A percentile compares a stretch with the other conserved stretches of the same genome.
These are phyloP conservation scores for Phanerochaete sordida DNA, from an alignment of 768 basidiomycete genomes.

Conservation along the genomic window DNA sequence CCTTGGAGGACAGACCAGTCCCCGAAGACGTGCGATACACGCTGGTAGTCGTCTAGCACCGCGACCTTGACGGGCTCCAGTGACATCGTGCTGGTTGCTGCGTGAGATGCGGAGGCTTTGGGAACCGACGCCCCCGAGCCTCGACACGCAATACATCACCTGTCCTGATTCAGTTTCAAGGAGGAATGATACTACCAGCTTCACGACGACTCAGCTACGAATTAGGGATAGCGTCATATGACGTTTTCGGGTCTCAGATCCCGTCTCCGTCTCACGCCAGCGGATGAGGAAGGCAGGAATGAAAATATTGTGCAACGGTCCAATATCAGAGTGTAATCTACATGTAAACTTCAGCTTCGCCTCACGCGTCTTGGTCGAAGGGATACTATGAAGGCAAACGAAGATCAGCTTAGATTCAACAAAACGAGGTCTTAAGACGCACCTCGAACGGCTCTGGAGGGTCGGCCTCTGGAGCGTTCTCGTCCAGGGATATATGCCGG, in stretches of 20 bases:
- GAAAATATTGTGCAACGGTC: neutral
- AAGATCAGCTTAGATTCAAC: constrained; percentile 21
- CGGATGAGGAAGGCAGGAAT: neutral
- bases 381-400: constrained; percentile 52
- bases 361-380: constrained; percentile 62
- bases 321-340: constrained; percentile 3
- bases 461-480: constrained; percentile 63
- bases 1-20: constrained; percentile 50
- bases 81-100: constrained; percentile 3
- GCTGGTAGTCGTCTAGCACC: constrained; percentile 62
- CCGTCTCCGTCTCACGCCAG: neutral
- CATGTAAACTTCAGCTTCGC: neutral
- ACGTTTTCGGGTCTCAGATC: neutral
- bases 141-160: neutral
- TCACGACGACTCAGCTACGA: neutral
- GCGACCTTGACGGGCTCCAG: constrained; percentile 29
- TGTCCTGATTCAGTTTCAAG: neutral
- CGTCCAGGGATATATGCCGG: constrained; percentile 65
- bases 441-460: constrained; percentile 86
- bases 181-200: neutral
- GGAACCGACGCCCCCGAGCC: neutral
- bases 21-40: constrained; percentile 44
- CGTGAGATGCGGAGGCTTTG: neutral
- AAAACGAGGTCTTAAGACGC: constrained; percentile 23
- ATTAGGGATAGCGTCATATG: constrained; percentile 1